Conservation (phyloP, 2,329 filamentous ascomycete genomes). For the Helotiales sp. region DNA sequence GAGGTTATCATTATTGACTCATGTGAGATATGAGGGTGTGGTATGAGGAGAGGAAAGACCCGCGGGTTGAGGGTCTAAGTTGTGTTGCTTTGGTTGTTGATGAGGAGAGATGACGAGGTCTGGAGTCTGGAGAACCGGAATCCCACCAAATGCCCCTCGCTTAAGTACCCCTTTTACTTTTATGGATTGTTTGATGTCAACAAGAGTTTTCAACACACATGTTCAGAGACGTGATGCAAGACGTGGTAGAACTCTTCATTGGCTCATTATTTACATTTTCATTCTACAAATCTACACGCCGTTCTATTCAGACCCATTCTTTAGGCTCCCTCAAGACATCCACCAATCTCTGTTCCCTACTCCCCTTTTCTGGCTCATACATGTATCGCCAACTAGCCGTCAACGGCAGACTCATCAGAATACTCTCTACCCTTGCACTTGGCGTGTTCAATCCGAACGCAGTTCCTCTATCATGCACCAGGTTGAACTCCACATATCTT, state of each 20-base stretch:
- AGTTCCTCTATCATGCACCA: slow-evolving; percentile 95
- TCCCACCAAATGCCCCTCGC: background rate
- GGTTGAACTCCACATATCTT: slow-evolving; percentile 98
- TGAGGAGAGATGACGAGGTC: background rate
- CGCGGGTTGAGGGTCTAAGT: background rate
- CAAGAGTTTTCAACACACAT: background rate
- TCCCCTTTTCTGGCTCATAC: slow-evolving; percentile 79
- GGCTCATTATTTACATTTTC: slow-evolving; percentile 13
- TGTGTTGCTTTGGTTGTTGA: background rate
- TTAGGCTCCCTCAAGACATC: slow-evolving; percentile 70
- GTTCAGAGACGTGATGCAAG: too few species aligned
- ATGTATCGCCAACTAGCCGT: slow-evolving; percentile 97
- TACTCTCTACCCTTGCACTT: slow-evolving; percentile 90
- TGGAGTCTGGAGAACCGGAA: too few species aligned
- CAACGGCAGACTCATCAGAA: slow-evolving; percentile 93
- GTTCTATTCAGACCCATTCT: slow-evolving; percentile 63
- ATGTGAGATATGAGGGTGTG: background rate
- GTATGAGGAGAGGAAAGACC: background rate
- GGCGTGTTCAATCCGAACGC: slow-evolving; percentile 94
- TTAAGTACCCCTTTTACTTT: background rate
- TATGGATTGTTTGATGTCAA: background rate
- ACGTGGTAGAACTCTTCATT: background rate
- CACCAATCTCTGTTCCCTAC: slow-evolving; percentile 78
- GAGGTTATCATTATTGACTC: background rate
- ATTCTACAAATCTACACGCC: background rate